Conservation (phyloP, 495 filamentous ascomycete genomes). For the Xanthoparmelia taractica region DNA sequence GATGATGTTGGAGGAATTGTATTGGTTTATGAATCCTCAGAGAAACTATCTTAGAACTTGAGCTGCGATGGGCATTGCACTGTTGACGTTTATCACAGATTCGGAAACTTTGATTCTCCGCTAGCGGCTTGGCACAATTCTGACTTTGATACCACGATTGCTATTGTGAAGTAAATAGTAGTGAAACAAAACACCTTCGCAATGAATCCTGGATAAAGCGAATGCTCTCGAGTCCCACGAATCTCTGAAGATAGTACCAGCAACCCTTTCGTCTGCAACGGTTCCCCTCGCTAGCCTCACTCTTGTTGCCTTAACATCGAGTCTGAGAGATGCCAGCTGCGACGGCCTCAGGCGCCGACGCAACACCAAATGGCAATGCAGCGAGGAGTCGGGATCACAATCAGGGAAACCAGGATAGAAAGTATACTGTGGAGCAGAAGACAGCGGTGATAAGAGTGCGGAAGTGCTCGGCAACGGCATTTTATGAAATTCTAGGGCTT, state of each 20-base stretch:
- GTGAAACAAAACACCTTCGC: neutral
- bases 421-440: constrained; percentile 84
- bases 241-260: neutral
- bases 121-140: constrained; percentile 11
- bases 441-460: constrained; percentile 80
- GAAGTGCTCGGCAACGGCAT: constrained; percentile 73
- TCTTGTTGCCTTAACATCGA: neutral
- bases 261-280: neutral
- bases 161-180: neutral
- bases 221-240: neutral
- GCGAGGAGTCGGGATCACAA: constrained; percentile 78
- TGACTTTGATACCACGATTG: constrained; percentile 18
- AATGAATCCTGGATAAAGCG: neutral
- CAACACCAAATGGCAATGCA: constrained; percentile 45
- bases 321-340: constrained; percentile 59
- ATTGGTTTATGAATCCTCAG: neutral
- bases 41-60: neutral
- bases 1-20: constrained; percentile 1
- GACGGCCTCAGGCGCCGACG: constrained; percentile 64
- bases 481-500: constrained; percentile 85
- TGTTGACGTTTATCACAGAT: neutral
- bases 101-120: constrained; percentile 2
- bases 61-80: neutral
- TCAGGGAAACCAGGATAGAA: constrained; percentile 85
- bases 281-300: neutral